Evolutionary conservation across 1,284 basidiomycete genomes (phyloP), one percentile per base, ranked within the genome.

Genomic region (Ceratobasidium sp.): DNA sequence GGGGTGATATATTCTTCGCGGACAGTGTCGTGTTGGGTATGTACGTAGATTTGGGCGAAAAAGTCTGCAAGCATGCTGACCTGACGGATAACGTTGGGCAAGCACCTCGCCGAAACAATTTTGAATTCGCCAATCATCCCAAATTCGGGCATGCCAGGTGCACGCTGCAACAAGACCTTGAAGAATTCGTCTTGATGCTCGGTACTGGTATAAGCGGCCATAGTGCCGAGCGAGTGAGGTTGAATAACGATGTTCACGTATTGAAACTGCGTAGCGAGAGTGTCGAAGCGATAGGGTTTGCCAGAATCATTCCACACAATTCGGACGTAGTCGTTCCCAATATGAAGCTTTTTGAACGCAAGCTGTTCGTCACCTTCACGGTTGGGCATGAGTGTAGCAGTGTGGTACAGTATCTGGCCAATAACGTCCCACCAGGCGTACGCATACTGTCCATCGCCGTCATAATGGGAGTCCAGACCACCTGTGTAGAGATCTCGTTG

Each of bases 351-450:
- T 87, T 99, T 99, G 87, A 91, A 89, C 79, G 90, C 92, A 83
- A 89, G 92, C 68, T 90, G 88, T 0, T 90, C 90, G 82, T 96
- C 93, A 74, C 89, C 84, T 6, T 88, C 83, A n/a, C 87, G 84
- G 70, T 91, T 93, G 1, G 98, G 98, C 98, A 99, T 99, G 86
- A 99, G 91, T 0, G 98, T 99, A 1, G 97, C 94, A 0, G 96
- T 94, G 85, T 99, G 98, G 84, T 96, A 99, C 71, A 98, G 89
- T 78, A 98, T 91, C 83, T 99, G 98, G 20, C 94, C 93, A 61
- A 98, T 97, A 82, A 98, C 96, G 84, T 99, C 96, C 93, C 96
- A 97, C 97, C 97, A 99, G 0, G 97, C 96, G 83, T 99, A 99
- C 0, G 96, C 94, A 82, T 96, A 97, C 84, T 86, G 84, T 38